Conservation (phyloP, 2,329 filamentous ascomycete species). For the Metarhizium album region DNA sequence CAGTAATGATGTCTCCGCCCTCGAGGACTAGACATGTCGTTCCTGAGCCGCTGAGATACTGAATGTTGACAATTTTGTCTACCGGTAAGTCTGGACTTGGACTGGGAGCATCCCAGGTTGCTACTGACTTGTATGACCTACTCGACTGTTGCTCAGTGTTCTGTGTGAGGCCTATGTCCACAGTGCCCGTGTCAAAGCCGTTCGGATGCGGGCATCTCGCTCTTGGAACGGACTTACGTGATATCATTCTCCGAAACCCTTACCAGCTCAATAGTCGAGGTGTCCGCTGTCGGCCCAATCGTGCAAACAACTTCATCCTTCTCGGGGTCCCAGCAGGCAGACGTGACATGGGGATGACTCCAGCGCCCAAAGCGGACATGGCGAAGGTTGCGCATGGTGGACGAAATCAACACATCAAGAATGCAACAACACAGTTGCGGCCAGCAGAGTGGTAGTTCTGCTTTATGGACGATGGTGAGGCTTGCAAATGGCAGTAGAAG, state of each 20-base stretch:
- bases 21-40: slow-evolving; percentile 75
- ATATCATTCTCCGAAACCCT: slow-evolving; percentile 36
- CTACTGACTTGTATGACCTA: slow-evolving; percentile 38
- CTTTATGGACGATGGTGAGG: not conserved
- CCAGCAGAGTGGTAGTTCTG: not conserved
- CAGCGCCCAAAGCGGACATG: slow-evolving; percentile 62
- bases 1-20: slow-evolving; percentile 81
- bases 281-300: slow-evolving; percentile 65
- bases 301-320: slow-evolving; percentile 71
- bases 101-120: slow-evolving; percentile 82
- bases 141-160: not conserved
- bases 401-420: slow-evolving; percentile 4
- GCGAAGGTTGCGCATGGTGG: slow-evolving; percentile 74
- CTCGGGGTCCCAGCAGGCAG: slow-evolving; percentile 76
- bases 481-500: not conserved
- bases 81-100: slow-evolving; percentile 63
- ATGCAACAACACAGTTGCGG: not conserved
- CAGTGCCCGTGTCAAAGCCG: not conserved
- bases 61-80: slow-evolving; percentile 68
- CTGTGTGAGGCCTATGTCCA: not conserved
- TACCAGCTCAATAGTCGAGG: slow-evolving; percentile 62
- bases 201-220: not conserved
- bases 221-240: slow-evolving; percentile 5
- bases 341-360: slow-evolving; percentile 54
- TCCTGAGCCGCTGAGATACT: slow-evolving; percentile 73